Base-by-base conservation (phyloP, 768 basidiomycete species). In the Amanita phalloides region DNA sequence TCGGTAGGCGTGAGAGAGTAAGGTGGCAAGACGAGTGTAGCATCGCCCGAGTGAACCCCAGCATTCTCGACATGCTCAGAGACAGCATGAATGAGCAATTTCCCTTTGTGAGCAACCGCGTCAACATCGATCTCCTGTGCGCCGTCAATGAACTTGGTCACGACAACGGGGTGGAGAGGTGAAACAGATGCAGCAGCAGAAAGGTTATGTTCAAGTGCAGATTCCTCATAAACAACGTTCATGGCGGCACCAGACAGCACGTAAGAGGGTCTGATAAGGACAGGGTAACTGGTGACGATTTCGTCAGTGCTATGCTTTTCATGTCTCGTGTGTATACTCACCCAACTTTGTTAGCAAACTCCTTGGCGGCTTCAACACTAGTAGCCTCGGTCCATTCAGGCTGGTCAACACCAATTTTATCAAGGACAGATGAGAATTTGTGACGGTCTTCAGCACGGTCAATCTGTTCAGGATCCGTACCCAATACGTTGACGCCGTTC, bases 21-120 rank as follows among this genome's bases (percentile, higher is more conserved):
- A 2, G 96, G 96, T 38, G 96, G 96, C 4, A 99, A 81, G 58
- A 98, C 94, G 49, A 99, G 79, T 0, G 96, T 99, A 11, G 96
- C 96, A 64, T 98, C 96, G 45, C 96, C 95, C 55, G 95, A 99
- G 68, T 99, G 95, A 10, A 98, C 93, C 65, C 95, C 95, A 10
- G 95, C 95, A 60, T 96, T 93, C 70, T 99, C 96, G 53, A 98
- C 91, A 65, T 99, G 96, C 66, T 99, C 96, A 3, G 95, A 98
- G 52, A 99, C 78, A 49, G 95, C 95, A 60, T 98, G 95, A 28
- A 99, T 79, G 47, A 98, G 77, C 8, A 98, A 86, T 57, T 82
- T 78, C 57, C 96, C 96, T 55, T 92, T 72, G 74, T 97, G 80
- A 1, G 91, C 95, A 50, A 97, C 96, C 38, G 94, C 96, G 62